These are phyloP conservation scores for Fusarium mundagurra DNA, from an alignment of 2,329 filamentous ascomycete species.

Conservation along the genomic window DNA sequence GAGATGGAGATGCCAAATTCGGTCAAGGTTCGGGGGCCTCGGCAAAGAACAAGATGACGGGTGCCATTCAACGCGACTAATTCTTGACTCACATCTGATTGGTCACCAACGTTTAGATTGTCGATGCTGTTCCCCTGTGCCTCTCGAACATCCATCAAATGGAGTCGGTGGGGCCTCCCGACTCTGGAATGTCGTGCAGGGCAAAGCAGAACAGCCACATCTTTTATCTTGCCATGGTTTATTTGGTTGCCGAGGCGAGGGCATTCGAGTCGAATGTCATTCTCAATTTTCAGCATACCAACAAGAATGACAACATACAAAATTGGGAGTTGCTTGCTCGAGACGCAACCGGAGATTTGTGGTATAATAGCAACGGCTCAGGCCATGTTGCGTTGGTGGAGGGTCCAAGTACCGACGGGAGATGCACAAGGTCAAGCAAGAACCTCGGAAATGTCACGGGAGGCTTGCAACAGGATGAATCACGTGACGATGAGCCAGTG, in stretches of 20 bases:
- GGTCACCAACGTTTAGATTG: constrained; percentile 28
- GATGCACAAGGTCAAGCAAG: constrained; percentile 41
- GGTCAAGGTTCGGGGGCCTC: constrained; percentile 39
- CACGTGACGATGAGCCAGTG: constrained; percentile 15
- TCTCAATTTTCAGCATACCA: not conserved
- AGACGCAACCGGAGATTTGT: constrained; percentile 9
- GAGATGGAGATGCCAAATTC: constrained; percentile 26
- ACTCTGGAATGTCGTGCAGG: constrained; percentile 43
- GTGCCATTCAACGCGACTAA: constrained; percentile 5
- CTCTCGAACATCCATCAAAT: constrained; percentile 8
- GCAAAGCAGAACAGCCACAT: constrained; percentile 38
- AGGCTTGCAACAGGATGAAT: constrained; percentile 16
- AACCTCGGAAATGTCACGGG: constrained; percentile 42
- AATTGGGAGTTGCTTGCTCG: not conserved
- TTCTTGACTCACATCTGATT: constrained; percentile 21
- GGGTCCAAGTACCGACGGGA: constrained; percentile 41
- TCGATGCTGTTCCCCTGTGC: constrained; percentile 29
- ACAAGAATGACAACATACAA: not conserved
- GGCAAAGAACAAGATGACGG: constrained; percentile 30
- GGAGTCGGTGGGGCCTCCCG: constrained; percentile 37
- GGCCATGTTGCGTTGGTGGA: constrained; percentile 22
- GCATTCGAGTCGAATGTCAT: not conserved
- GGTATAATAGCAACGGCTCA: constrained; percentile 12
- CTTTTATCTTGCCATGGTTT: not conserved
- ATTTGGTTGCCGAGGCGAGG: constrained; percentile 8